These are phyloP conservation scores for Cynara cardunculus DNA, from an alignment of 129 eudicot species.

Conservation along the genomic window DNA sequence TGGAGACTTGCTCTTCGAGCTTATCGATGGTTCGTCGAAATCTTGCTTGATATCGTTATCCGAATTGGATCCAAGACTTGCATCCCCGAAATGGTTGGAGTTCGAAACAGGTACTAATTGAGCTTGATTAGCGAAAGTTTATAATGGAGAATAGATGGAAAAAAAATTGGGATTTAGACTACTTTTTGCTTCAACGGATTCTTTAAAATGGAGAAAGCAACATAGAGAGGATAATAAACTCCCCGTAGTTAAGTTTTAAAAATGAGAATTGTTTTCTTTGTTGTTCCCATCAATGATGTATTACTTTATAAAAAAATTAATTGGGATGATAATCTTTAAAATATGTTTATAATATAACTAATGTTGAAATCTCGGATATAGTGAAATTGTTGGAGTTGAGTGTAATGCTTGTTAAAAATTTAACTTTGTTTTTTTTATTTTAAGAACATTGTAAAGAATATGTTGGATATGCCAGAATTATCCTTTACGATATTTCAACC, in stretches of 20 bases:
- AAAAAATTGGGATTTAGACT: background rate
- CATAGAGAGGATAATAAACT: background rate
- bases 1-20: conserved; percentile 26
- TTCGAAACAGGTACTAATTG: conserved; percentile 20
- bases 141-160: background rate
- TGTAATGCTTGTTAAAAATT: background rate
- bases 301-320: background rate
- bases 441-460: background rate
- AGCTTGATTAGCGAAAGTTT: background rate
- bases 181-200: background rate
- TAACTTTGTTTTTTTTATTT: background rate
- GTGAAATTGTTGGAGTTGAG: background rate
- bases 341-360: background rate
- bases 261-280: too few species aligned
- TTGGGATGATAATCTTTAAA: background rate
- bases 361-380: background rate
- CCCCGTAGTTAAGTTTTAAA: too few species aligned
- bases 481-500: background rate
- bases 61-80: conserved; percentile 10
- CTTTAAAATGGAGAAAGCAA: background rate
- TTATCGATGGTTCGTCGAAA: conserved; percentile 11
- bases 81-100: conserved; percentile 12
- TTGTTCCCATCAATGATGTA: background rate
- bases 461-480: background rate
- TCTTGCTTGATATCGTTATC: conserved; percentile 18